Conservation (phyloP, 306 rosid genomes). For the Castanospermum australe region DNA sequence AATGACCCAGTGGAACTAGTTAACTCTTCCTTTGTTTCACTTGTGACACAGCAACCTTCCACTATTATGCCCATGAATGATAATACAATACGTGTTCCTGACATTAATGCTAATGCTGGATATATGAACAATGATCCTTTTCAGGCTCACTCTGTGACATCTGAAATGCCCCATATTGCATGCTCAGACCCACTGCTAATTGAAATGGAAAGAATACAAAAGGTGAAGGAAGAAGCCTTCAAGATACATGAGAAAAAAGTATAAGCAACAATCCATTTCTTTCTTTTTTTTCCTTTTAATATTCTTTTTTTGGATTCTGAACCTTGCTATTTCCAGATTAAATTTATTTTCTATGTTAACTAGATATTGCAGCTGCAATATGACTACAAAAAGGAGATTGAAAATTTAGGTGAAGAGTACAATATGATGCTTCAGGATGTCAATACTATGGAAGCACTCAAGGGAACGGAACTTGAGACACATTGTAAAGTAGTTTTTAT, state of each 20-base stretch:
- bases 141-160: conserved; percentile 11
- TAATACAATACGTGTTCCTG: conserved; percentile 9
- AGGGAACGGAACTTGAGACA: conserved; percentile 27
- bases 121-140: background rate
- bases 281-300: background rate
- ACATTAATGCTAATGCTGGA: background rate
- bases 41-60: conserved; percentile 16
- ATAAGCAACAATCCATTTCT: background rate
- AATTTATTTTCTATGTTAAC: background rate
- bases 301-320: background rate
- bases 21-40: background rate
- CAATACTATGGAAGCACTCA: background rate
- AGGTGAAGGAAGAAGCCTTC: conserved; percentile 27
- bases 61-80: background rate
- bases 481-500: background rate
- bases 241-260: conserved; percentile 19
- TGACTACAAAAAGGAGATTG: conserved; percentile 20
- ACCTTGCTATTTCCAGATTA: conserved; percentile 2
- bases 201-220: conserved; percentile 30
- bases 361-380: conserved; percentile 31
- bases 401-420: conserved; percentile 25
- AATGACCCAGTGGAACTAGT: background rate
- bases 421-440: conserved; percentile 23
- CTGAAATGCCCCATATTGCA: conserved; percentile 16
- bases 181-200: conserved; percentile 19